Conservation (phyloP, 345 rosid genomes). For the Conringia planisiliqua region DNA sequence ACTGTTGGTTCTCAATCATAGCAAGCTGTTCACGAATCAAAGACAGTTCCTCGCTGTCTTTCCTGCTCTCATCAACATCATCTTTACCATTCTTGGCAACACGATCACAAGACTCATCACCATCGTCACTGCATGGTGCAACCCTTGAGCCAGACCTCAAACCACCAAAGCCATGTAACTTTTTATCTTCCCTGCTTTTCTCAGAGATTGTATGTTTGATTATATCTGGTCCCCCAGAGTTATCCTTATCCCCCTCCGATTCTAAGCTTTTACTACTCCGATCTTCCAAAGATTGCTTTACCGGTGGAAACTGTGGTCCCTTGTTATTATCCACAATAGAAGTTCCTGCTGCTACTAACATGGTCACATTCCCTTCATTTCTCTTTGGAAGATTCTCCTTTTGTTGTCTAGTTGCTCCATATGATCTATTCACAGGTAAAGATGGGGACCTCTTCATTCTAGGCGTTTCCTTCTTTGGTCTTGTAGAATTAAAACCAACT, state of each 20-base stretch:
- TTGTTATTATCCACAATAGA: slow-evolving; percentile 30
- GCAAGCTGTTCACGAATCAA: slow-evolving; percentile 74
- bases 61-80: slow-evolving; percentile 34
- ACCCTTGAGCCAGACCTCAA: slow-evolving; percentile 60
- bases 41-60: slow-evolving; percentile 66
- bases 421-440: slow-evolving; percentile 33
- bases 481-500: slow-evolving; percentile 41
- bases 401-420: slow-evolving; percentile 34
- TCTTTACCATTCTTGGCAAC: slow-evolving; percentile 34
- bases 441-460: slow-evolving; percentile 57
- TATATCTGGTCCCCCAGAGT: slow-evolving; percentile 39
- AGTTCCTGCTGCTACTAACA: slow-evolving; percentile 3
- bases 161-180: slow-evolving; percentile 41
- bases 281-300: slow-evolving; percentile 19
- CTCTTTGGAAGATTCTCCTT: slow-evolving; percentile 30
- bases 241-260: slow-evolving; percentile 34
- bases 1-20: slow-evolving; percentile 86
- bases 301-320: slow-evolving; percentile 30
- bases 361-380: slow-evolving; percentile 30
- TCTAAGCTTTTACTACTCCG: slow-evolving; percentile 21
- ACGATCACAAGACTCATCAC: slow-evolving; percentile 32
- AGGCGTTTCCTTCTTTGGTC: slow-evolving; percentile 51
- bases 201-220: slow-evolving; percentile 53
- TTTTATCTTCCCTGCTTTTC: slow-evolving; percentile 22
- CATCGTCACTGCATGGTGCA: slow-evolving; percentile 59